Conservation (phyloP, 495 filamentous ascomycete species). For the Niebla homalea region DNA sequence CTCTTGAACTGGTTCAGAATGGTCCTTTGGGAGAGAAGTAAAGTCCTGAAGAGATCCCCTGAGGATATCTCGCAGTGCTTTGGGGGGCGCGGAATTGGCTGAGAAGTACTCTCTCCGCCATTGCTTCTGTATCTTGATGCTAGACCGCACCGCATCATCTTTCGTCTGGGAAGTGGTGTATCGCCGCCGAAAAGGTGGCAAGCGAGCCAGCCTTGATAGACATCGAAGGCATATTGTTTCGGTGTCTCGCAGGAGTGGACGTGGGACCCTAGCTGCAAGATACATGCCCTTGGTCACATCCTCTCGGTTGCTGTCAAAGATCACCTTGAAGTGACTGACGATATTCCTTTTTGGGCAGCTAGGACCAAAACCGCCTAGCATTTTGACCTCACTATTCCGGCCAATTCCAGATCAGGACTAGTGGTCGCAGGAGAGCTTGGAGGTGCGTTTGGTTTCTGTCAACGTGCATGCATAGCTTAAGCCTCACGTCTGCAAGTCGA, state of each 20-base stretch:
- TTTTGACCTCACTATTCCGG: not conserved
- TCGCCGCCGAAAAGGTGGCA: not conserved
- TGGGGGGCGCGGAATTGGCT: slow-evolving; percentile 6
- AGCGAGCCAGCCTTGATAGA: slow-evolving; percentile 1
- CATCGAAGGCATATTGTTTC: slow-evolving; percentile 8
- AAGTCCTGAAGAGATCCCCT: not conserved
- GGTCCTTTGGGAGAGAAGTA: not conserved
- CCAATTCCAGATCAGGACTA: too few relatives aligned
- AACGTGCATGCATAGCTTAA: too few relatives aligned
- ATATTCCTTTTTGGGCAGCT: not conserved
- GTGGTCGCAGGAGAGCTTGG: too few relatives aligned
- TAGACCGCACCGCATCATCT: not conserved
- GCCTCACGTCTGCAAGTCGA: too few relatives aligned
- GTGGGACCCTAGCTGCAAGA: not conserved
- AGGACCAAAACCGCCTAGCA: not conserved
- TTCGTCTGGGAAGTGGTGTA: slow-evolving; percentile 4
- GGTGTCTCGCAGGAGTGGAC: not conserved
- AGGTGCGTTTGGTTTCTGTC: too few relatives aligned
- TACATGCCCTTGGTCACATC: not conserved
- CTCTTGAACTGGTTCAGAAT: not conserved
- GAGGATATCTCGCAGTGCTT: not conserved
- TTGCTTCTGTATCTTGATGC: slow-evolving; percentile 1
- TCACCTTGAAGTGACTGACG: not conserved
- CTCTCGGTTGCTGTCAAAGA: not conserved
- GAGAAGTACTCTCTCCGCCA: slow-evolving; percentile 18